Conservation (phyloP, 2,329 filamentous ascomycete species). For the Zalaria sp. region DNA sequence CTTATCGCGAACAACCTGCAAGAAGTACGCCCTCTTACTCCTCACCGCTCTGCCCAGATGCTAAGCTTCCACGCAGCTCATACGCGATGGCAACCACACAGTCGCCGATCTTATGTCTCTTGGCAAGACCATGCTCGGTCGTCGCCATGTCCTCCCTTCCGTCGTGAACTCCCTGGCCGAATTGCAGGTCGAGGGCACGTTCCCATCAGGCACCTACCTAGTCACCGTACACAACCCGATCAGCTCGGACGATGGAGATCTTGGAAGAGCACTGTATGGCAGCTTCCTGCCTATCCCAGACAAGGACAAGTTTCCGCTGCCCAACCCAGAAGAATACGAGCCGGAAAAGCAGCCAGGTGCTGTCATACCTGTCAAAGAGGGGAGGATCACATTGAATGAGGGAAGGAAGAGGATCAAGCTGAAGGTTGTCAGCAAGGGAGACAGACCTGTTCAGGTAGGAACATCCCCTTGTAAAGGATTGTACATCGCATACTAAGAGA, state of each 20-base stretch:
- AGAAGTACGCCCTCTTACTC: slow-evolving; percentile 40
- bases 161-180: slow-evolving; percentile 67
- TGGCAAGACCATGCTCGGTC: slow-evolving; percentile 82
- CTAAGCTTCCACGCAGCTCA: slow-evolving; percentile 41
- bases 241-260: slow-evolving; percentile 69
- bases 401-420: slow-evolving; percentile 60
- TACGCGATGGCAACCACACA: slow-evolving; percentile 86
- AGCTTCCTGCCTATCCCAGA: slow-evolving; percentile 75
- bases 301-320: slow-evolving; percentile 48
- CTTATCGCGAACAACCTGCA: slow-evolving; percentile 82
- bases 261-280: slow-evolving; percentile 77
- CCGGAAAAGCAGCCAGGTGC: slow-evolving; percentile 62
- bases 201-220: slow-evolving; percentile 78
- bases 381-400: slow-evolving; percentile 55
- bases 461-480: background rate
- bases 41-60: background rate
- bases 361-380: slow-evolving; percentile 54
- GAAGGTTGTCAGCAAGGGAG: slow-evolving; percentile 71
- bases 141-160: slow-evolving; percentile 76
- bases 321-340: slow-evolving; percentile 49
- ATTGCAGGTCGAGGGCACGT: slow-evolving; percentile 90
- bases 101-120: slow-evolving; percentile 90
- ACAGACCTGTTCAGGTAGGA: slow-evolving; percentile 70
- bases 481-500: background rate
- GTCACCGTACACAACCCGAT: slow-evolving; percentile 91